These are phyloP conservation scores for Brassica napus DNA, from an alignment of 345 rosid genomes.

Conservation along the genomic window DNA sequence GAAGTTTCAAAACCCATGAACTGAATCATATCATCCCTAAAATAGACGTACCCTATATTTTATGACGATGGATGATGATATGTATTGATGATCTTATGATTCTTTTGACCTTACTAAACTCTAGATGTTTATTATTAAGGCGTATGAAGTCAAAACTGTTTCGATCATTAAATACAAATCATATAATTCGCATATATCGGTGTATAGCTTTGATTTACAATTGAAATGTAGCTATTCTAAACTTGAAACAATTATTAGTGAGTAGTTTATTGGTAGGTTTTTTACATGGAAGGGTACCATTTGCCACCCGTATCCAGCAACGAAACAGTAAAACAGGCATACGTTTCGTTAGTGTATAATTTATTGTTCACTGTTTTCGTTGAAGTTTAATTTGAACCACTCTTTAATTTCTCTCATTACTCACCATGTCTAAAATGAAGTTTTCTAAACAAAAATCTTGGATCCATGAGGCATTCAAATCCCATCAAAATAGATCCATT, in stretches of 20 bases:
- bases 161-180: background rate
- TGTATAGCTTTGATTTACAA: conserved; percentile 6
- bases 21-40: conserved; percentile 29
- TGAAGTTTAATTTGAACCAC: background rate
- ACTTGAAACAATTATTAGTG: conserved; percentile 8
- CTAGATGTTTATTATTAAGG: background rate
- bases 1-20: conserved; percentile 30
- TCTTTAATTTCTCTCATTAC: background rate
- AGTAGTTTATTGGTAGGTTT: conserved; percentile 10
- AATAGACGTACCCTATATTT: conserved; percentile 15
- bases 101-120: conserved; percentile 21
- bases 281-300: conserved; percentile 37
- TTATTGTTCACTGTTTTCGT: background rate
- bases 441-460: conserved; percentile 8
- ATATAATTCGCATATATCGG: background rate
- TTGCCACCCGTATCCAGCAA: conserved; percentile 27
- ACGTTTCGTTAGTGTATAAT: conserved; percentile 4
- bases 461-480: background rate
- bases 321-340: conserved; percentile 34
- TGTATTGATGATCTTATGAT: conserved; percentile 13
- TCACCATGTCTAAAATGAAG: conserved; percentile 9
- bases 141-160: conserved; percentile 1
- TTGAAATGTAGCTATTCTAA: conserved; percentile 5
- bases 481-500: background rate
- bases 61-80: conserved; percentile 27